Evolutionary conservation across 352 stramenopile genomes (phyloP), one percentile per base, ranked within the genome.

Genomic region (Phytophthora kernoviae): DNA sequence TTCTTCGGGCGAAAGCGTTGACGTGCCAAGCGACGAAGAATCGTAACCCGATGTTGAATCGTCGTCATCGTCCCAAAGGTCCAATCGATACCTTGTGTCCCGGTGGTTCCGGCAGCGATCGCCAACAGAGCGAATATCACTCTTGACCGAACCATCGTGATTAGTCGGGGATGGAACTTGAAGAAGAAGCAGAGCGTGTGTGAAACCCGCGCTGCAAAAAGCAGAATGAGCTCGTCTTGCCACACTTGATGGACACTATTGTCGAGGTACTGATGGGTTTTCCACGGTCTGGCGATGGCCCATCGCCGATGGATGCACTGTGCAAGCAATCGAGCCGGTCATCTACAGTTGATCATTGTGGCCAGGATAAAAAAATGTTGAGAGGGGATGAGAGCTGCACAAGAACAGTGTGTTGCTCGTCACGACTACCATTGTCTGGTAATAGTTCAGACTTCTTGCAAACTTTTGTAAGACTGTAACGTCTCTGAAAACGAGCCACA

Each of bases 11-110:
- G 60, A 67, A 20, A 74, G 33, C 9, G 53, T 74, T 22, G 58
- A 52, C 3, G 21, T 43, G 1, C 26, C 24, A 20, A 9, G 9
- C n/a, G 37, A 43, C 11, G 33, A 36, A 17, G 60, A 54, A 12
- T n/a, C 34, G 14, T 50, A 45, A n/a, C 51, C 21, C 5, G 46
- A 18, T 12, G 41, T 54, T 30, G 58, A 56, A 43, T 69, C 54
- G 20, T 65, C 40, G 30, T 69, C 65, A 45, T 70, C 40, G 34
- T 70, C 66, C 60, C 60, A 74, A 57, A 74, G 1, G 44, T 70
- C 65, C 60, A 74, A 30, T 70, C 60, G 46, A 70, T 47, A n/a
- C 54, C 65, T 52, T 64, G 60, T 57, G 60, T 70, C 4, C 41
- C 43, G 50, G 49, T 64, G 52, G 51, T 64, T 39, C 21, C 55